Evolutionary conservation across 495 filamentous ascomycete genomes (phyloP).

Genomic region (Bacidia rubella): DNA sequence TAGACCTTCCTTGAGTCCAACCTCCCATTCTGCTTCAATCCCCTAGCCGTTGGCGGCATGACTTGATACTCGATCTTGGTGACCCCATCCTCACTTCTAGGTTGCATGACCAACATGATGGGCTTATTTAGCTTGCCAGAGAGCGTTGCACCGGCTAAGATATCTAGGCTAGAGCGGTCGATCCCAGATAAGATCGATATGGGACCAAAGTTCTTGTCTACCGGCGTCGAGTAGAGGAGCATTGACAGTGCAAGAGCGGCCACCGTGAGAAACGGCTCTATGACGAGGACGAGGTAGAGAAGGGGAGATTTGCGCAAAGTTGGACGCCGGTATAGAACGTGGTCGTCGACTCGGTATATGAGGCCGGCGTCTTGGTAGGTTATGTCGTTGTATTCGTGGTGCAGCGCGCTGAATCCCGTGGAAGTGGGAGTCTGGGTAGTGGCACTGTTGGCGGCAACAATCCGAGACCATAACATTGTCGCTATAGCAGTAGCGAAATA

Average conservation of each 20-base stretch:
- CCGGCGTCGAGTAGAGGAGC: constrained; percentile 8
- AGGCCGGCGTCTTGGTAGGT: constrained; percentile 7
- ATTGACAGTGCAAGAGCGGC: neutral
- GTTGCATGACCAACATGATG: constrained; percentile 11
- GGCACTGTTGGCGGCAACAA: neutral
- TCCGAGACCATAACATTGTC: constrained; percentile 12
- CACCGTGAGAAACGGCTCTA: constrained; percentile 8
- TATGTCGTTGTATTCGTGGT: neutral
- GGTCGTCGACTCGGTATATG: constrained; percentile 5
- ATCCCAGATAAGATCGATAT: constrained; percentile 13
- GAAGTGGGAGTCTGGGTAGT: neutral
- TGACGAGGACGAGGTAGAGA: constrained; percentile 5
- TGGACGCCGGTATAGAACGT: neutral
- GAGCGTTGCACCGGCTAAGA: constrained; percentile 10
- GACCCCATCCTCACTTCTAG: neutral
- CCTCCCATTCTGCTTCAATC: neutral
- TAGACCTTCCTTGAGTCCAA: constrained; percentile 1
- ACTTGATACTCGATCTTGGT: constrained; percentile 8
- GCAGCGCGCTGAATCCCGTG: neutral
- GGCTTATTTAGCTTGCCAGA: constrained; percentile 10
- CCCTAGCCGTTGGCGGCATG: neutral
- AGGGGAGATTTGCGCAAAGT: constrained; percentile 10
- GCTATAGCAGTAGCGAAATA: constrained; percentile 7
- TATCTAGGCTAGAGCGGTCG: constrained; percentile 11
- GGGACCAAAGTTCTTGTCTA: constrained; percentile 8